phyloP scores from a whole-genome alignment of 116 monocot genomes.

The Posidonia oceanica region DNA sequence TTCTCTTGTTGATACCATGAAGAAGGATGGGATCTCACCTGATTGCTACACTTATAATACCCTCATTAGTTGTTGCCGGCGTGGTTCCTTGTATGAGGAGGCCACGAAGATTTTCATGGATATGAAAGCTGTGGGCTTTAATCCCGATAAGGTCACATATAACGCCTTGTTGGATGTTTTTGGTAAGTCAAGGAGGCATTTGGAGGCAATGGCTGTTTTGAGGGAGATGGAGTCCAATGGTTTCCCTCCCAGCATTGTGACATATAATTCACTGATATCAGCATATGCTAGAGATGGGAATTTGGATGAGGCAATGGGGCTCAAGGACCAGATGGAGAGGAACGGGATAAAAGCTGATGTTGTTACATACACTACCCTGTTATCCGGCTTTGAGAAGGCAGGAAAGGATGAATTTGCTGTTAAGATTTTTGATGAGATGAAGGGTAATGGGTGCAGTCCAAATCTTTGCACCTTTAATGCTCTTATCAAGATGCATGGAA shows the following conservation, averaged over 20 bases:
- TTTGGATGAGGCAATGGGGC: constrained; percentile 60
- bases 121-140: constrained; percentile 60
- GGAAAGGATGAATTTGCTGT: constrained; percentile 67
- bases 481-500: constrained; percentile 89
- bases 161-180: constrained; percentile 82
- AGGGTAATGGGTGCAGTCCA: constrained; percentile 41
- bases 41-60: constrained; percentile 94
- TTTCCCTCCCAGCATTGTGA: constrained; percentile 48
- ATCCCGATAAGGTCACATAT: constrained; percentile 82
- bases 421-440: constrained; percentile 63
- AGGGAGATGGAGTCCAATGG: constrained; percentile 63
- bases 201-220: constrained; percentile 55
- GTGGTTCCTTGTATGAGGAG: constrained; percentile 53
- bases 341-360: constrained; percentile 83
- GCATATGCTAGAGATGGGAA: constrained; percentile 72
- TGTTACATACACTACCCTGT: constrained; percentile 70
- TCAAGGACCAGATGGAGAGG: constrained; percentile 72
- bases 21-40: constrained; percentile 36
- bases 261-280: constrained; percentile 84
- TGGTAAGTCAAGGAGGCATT: constrained; percentile 66
- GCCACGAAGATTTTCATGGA: constrained; percentile 51
- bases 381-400: constrained; percentile 85
- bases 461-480: constrained; percentile 92
- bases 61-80: constrained; percentile 74
- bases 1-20: constrained; percentile 50